Conservation (phyloP, 1,284 basidiomycete genomes). For the Ganoderma multipileum region DNA sequence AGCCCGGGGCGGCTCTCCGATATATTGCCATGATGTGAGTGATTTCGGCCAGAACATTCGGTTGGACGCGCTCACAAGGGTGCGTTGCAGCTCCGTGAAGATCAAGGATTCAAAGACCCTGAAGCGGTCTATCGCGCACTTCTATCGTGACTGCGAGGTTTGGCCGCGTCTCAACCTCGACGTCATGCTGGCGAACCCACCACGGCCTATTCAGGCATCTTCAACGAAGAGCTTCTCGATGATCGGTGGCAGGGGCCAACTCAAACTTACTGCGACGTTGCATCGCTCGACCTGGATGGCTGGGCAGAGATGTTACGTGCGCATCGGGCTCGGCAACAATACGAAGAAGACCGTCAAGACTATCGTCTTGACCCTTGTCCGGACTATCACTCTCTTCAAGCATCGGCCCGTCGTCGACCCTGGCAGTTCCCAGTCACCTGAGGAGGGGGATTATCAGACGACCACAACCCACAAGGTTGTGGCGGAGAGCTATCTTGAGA, state of each 20-base stretch:
- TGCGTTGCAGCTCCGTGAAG: conserved; percentile 68
- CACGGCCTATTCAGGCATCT: conserved; percentile 67
- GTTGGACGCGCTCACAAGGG: conserved; percentile 7
- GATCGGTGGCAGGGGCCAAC: conserved; percentile 66
- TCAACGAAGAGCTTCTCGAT: conserved; percentile 67
- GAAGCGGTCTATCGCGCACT: conserved; percentile 86
- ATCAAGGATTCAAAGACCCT: conserved; percentile 72
- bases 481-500: conserved; percentile 69
- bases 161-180: conserved; percentile 83
- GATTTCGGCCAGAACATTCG: background rate
- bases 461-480: conserved; percentile 70
- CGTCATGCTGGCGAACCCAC: conserved; percentile 66
- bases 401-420: conserved; percentile 54
- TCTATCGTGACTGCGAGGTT: conserved; percentile 86
- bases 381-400: conserved; percentile 76
- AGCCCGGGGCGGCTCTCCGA: conserved; percentile 69
- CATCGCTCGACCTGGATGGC: conserved; percentile 87
- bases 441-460: conserved; percentile 66
- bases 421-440: conserved; percentile 39
- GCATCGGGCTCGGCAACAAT: conserved; percentile 76
- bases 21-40: conserved; percentile 88
- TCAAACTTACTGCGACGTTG: conserved; percentile 77
- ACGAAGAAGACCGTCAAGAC: conserved; percentile 78
- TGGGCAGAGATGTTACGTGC: conserved; percentile 83
- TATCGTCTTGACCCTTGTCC: conserved; percentile 72